Conservation (phyloP, 2,329 filamentous ascomycete species). For the Fusarium continuum region DNA sequence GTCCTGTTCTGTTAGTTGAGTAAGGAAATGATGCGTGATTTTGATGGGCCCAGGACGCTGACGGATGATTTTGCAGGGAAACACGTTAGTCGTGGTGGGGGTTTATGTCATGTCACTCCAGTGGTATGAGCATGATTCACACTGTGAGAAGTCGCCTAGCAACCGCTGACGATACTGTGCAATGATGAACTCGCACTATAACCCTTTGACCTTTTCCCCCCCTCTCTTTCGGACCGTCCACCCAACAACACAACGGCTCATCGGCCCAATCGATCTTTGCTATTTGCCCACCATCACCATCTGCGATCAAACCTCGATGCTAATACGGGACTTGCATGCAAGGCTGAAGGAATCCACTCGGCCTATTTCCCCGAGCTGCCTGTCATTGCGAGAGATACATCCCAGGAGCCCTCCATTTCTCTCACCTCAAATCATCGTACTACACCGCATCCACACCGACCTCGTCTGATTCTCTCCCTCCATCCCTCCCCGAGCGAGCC, state of each 20-base stretch:
- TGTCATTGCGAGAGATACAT: conserved; percentile 1
- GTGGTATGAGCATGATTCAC: conserved; percentile 12
- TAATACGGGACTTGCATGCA: conserved; percentile 33
- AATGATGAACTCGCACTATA: conserved; percentile 10
- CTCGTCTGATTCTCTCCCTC: conserved; percentile 23
- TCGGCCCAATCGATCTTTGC: conserved; percentile 39
- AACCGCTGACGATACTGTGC: not conserved
- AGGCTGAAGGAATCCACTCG: conserved; percentile 35
- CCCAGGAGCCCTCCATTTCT: not conserved
- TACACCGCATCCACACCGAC: conserved; percentile 27
- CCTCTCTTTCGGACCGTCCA: conserved; percentile 34
- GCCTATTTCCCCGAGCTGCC: conserved; percentile 25
- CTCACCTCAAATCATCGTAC: conserved; percentile 5
- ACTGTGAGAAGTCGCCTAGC: not conserved
- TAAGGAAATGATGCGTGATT: conserved; percentile 46
- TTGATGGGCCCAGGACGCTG: conserved; percentile 39
- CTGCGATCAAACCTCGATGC: conserved; percentile 22
- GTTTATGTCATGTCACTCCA: conserved; percentile 40
- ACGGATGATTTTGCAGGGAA: conserved; percentile 38
- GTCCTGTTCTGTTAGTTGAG: no score
- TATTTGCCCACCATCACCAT: conserved; percentile 32
- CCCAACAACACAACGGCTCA: conserved; percentile 35
- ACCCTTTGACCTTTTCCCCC: not conserved
- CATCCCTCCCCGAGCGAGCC: conserved; percentile 7
- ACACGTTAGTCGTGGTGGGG: conserved; percentile 43